These are phyloP conservation scores for Fraxinus paxiana DNA, from an alignment of 305 asterid genomes.

Conservation along the genomic window DNA sequence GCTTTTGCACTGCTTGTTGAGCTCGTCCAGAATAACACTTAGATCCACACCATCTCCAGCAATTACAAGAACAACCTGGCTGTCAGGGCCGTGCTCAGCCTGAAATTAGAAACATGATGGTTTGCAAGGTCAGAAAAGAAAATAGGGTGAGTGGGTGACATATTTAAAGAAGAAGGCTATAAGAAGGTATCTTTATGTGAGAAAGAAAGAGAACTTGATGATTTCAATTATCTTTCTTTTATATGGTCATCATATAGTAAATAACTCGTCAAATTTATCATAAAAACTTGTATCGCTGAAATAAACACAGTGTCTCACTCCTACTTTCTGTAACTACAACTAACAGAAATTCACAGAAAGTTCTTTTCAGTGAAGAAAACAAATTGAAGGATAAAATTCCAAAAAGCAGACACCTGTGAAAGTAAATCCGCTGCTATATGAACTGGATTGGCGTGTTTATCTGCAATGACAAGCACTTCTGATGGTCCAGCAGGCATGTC, in stretches of 20 bases:
- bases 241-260: not conserved
- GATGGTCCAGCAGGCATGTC: constrained; percentile 99
- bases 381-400: constrained; percentile 12
- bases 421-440: constrained; percentile 95
- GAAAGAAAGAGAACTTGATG: not conserved
- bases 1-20: constrained; percentile 67
- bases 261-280: not conserved
- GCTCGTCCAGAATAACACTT: constrained; percentile 59
- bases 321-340: not conserved
- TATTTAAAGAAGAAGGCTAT: not conserved
- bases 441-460: constrained; percentile 75
- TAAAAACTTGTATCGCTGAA: not conserved
- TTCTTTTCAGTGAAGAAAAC: not conserved
- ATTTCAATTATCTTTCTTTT: constrained; percentile 1
- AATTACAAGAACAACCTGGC: constrained; percentile 94
- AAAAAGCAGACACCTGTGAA: constrained; percentile 61
- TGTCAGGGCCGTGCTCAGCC: constrained; percentile 99
- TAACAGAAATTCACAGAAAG: not conserved
- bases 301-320: not conserved
- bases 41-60: constrained; percentile 74
- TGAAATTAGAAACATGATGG: constrained; percentile 29
- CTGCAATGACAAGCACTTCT: constrained; percentile 96
- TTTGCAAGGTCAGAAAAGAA: not conserved
- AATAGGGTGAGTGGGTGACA: not conserved
- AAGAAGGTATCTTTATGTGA: not conserved